Percentiles rank a stretch among this genome's conserved stretches.
phyloP scores from a whole-genome alignment of 139 green algal genomes.

The Coccomyxa sp. region DNA sequence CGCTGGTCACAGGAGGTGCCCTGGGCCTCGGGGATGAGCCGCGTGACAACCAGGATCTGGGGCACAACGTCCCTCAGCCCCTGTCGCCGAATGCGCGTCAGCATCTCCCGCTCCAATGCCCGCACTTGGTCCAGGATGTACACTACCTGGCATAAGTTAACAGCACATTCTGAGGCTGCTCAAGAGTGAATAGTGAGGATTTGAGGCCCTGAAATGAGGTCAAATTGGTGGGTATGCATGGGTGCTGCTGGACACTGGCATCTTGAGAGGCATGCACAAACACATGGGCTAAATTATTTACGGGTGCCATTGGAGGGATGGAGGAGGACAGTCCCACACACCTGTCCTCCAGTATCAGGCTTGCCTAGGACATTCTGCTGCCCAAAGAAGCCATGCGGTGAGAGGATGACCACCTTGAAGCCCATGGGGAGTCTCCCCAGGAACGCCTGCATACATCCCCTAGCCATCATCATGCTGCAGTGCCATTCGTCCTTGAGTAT shows the following conservation, averaged over 20 bases:
- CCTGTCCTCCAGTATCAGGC: conserved; percentile 39
- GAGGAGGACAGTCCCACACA: not conserved
- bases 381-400: conserved; percentile 80
- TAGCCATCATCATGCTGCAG: too few species aligned
- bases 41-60: conserved; percentile 69
- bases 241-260: too few species aligned
- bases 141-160: conserved; percentile 52
- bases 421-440: conserved; percentile 64
- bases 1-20: conserved; percentile 73
- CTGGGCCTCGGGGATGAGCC: conserved; percentile 71
- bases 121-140: conserved; percentile 82
- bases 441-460: conserved; percentile 54
- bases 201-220: not conserved
- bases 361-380: conserved; percentile 43
- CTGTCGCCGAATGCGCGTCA: conserved; percentile 37
- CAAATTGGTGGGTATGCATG: not conserved
- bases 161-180: not conserved
- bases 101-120: conserved; percentile 69
- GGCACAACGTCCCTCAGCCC: conserved; percentile 33
- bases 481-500: too few species aligned
- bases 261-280: too few species aligned
- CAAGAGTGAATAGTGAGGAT: not conserved
- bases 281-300: too few species aligned
- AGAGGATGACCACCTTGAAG: conserved; percentile 72
- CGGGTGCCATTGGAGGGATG: too few species aligned